phyloP scores from a whole-genome alignment of 2,329 filamentous ascomycete genomes.

The Clonostachys rosea region DNA sequence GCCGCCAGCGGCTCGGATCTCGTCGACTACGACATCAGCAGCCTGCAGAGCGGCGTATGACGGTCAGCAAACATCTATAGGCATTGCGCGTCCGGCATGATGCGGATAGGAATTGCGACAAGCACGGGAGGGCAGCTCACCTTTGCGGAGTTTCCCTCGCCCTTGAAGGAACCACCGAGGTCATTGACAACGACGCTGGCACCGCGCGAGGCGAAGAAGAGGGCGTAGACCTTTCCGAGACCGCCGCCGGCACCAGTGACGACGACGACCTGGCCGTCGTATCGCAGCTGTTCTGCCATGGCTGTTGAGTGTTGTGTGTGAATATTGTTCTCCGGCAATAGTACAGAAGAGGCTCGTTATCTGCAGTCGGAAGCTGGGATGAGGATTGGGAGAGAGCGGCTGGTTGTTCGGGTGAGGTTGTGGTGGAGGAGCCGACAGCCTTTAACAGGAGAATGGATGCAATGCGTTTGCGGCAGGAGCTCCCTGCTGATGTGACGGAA shows the following conservation, averaged over 20 bases:
- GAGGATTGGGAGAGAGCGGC: constrained; percentile 1
- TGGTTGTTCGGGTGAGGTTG: neutral
- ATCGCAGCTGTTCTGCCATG: constrained; percentile 69
- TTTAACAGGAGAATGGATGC: neutral
- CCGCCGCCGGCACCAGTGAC: constrained; percentile 79
- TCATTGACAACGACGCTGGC: constrained; percentile 97
- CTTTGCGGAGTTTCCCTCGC: constrained; percentile 83
- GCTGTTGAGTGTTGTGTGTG: constrained; percentile 14
- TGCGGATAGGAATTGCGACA: neutral
- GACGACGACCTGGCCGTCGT: constrained; percentile 79
- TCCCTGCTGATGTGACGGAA: neutral
- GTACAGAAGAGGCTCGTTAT: neutral
- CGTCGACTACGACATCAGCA: constrained; percentile 76
- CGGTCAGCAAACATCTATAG: neutral
- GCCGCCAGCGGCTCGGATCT: constrained; percentile 83
- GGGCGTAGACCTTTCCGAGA: constrained; percentile 75
- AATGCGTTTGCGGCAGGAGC: neutral
- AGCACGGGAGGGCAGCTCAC: constrained; percentile 38
- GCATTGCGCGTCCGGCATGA: neutral
- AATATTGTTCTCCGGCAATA: neutral
- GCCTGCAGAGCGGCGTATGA: constrained; percentile 41
- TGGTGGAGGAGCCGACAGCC: neutral
- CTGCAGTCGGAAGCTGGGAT: neutral
- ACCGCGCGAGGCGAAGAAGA: constrained; percentile 88
- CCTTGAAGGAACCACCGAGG: constrained; percentile 87